phyloP scores from a whole-genome alignment of 371 early-diverging fungal species.

The Smittium culicis region DNA sequence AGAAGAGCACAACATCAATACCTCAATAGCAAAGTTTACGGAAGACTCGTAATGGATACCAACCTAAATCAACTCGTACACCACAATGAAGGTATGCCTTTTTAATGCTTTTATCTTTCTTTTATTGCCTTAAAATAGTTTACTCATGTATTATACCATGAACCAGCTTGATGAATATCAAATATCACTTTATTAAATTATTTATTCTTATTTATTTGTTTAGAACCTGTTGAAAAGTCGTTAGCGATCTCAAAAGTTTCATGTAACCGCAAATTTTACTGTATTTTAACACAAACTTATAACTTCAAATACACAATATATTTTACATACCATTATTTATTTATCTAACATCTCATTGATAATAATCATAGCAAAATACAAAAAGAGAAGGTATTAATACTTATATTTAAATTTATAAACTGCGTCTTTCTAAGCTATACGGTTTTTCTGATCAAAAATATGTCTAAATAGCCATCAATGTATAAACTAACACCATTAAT shows the following conservation, averaged over 20 bases:
- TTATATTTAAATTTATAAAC: background rate
- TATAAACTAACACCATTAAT: background rate
- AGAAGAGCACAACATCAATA: conserved; percentile 3
- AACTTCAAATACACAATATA: too few species aligned
- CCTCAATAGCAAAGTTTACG: background rate
- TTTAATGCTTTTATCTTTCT: background rate
- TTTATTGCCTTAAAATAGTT: too few species aligned
- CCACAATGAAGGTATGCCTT: background rate
- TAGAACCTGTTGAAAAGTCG: too few species aligned
- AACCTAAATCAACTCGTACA: background rate
- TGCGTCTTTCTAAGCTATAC: background rate
- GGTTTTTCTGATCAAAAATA: background rate
- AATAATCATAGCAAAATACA: background rate
- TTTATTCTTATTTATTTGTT: too few species aligned
- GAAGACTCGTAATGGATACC: conserved; percentile 1
- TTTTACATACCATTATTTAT: too few species aligned
- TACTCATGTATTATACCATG: background rate
- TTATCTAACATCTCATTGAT: background rate
- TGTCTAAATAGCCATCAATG: background rate
- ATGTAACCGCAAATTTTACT: too few species aligned
- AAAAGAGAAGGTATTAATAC: background rate
- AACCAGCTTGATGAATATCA: background rate
- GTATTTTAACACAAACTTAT: too few species aligned
- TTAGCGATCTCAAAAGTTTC: too few species aligned
- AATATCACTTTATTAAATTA: background rate